Conservation (phyloP, 805 yeast species). For the Grigorovia yakushimaensis region DNA sequence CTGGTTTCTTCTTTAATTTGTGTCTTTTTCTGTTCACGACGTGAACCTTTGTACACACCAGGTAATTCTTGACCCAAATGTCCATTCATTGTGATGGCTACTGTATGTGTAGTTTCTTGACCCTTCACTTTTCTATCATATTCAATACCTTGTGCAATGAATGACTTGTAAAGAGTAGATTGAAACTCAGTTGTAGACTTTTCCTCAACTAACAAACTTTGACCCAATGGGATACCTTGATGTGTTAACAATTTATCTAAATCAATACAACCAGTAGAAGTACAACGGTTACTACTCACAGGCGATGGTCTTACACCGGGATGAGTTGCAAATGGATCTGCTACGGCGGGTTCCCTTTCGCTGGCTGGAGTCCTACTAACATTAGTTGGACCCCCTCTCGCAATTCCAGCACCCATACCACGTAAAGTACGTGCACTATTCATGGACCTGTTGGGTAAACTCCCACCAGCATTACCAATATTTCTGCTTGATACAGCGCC, state of each 20-base stretch:
- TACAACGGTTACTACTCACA: slow-evolving; percentile 57
- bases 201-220: slow-evolving; percentile 64
- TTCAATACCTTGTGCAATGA: slow-evolving; percentile 66
- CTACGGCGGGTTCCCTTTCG: background rate
- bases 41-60: slow-evolving; percentile 61
- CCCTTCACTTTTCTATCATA: slow-evolving; percentile 38
- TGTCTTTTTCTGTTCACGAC: slow-evolving; percentile 55
- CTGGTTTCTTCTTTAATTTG: slow-evolving; percentile 47
- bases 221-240: slow-evolving; percentile 78
- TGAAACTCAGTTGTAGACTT: slow-evolving; percentile 83
- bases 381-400: background rate
- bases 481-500: slow-evolving; percentile 3
- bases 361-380: background rate
- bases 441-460: background rate
- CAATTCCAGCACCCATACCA: background rate
- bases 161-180: slow-evolving; percentile 55
- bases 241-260: slow-evolving; percentile 69
- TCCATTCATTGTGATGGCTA: slow-evolving; percentile 50
- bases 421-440: background rate
- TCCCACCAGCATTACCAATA: background rate
- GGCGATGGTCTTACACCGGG: slow-evolving; percentile 71
- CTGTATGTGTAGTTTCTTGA: slow-evolving; percentile 41
- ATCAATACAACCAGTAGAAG: slow-evolving; percentile 73
- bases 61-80: slow-evolving; percentile 65
- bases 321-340: slow-evolving; percentile 19